Conservation (phyloP, 2,329 filamentous ascomycete species). For the Fusarium begoniae region DNA sequence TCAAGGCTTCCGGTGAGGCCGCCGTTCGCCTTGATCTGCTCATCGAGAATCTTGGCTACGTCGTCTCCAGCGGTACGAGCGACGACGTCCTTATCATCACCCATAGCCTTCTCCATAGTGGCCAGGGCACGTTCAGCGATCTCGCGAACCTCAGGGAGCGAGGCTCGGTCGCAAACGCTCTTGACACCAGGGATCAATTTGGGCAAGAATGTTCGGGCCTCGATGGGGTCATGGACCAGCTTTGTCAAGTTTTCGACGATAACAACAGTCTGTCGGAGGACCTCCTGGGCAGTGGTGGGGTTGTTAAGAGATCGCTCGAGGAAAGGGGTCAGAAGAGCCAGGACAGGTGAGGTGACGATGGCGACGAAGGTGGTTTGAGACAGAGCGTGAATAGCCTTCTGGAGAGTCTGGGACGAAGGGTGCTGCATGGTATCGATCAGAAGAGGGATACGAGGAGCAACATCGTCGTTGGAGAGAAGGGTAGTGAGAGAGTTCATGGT, state of each 20-base stretch:
- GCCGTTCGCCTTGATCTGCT: conserved; percentile 76
- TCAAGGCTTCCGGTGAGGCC: conserved; percentile 68
- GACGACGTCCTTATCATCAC: conserved; percentile 70
- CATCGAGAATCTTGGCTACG: conserved; percentile 77
- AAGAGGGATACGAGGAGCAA: conserved; percentile 88
- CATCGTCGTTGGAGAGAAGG: conserved; percentile 95
- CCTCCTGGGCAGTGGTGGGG: conserved; percentile 90
- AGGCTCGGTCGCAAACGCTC: conserved; percentile 85
- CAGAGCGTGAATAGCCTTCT: conserved; percentile 96
- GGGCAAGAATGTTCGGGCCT: conserved; percentile 93
- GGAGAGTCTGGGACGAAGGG: conserved; percentile 84
- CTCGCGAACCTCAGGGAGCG: conserved; percentile 93
- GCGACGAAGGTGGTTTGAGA: conserved; percentile 99
- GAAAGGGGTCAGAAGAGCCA: conserved; percentile 92
- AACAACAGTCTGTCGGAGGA: conserved; percentile 92
- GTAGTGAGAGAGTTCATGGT: conserved; percentile 92
- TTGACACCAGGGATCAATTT: conserved; percentile 95
- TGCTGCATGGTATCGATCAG: conserved; percentile 96
- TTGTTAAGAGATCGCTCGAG: conserved; percentile 94
- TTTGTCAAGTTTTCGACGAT: conserved; percentile 98
- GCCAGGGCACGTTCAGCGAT: conserved; percentile 82
- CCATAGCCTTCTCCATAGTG: conserved; percentile 96
- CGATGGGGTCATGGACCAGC: conserved; percentile 93
- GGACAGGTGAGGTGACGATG: conserved; percentile 91
- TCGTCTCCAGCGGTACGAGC: conserved; percentile 76